Evolutionary conservation across 2,329 filamentous ascomycete species (phyloP), one percentile per base, ranked within the genome.

Genomic region (Cadophora luteo-olivacea): DNA sequence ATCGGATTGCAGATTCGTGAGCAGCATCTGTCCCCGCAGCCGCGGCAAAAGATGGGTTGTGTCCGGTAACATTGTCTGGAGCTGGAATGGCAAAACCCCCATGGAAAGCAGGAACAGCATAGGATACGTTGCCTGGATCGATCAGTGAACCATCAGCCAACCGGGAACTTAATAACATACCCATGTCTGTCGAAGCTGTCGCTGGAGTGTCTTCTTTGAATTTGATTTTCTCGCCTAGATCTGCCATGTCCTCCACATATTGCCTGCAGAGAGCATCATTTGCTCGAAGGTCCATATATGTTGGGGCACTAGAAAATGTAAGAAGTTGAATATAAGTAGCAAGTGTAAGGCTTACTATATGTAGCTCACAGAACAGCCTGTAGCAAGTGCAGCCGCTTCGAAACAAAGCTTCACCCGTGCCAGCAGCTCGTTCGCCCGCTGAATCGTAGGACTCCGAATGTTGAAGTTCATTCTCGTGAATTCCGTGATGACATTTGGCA

Each of bases 401-500:
- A 75, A 75, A 61, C 74, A 76, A 41, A 72, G 73, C 14, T 68
- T 61, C 2, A 72, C 73, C 22, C 72, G 60, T 12, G 64, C 63
- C 41, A 70, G 62, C 52, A 76, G 60, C 2, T 65, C 66, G 19
- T 68, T 64, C 8, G 68, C 64, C 22, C 71, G 70, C 36, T 68
- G 64, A 14, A 72, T 32, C 0, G 72, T 75, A 6, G 69, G 52
- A 29, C 69, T 70, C 32, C 74, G 22, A 11, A 75, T 67, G 29
- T 71, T 69, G 36, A 70, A 74, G n/a, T 70, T 69, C 19, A 72
- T 32, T 19, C 65, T 32, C 24, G 69, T 68, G 41, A 68, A 68
- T 14, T 69, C 66, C 5, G 72, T 66, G 38, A 83, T 83, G 12
- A 83, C 75, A 69, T 83, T 83, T 3, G 80, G 78, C 76, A 62